Percentiles rank a stretch among this genome's conserved stretches.
Conservation (phyloP, 2,329 filamentous ascomycete genomes). For the Alternaria postmessia region DNA sequence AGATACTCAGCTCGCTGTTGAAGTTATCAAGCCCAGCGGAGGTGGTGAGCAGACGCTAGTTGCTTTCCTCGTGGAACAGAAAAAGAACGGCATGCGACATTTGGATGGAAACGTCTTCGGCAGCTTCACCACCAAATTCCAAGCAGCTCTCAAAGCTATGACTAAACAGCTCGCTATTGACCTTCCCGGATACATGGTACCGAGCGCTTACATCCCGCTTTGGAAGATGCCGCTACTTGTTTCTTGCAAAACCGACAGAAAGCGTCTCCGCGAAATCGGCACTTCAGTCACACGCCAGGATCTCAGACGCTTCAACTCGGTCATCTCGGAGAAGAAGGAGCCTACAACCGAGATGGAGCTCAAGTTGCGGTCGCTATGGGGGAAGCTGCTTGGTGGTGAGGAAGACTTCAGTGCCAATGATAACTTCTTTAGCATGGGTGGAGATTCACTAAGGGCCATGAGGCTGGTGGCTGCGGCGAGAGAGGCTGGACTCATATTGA, state of each 20-base stretch:
- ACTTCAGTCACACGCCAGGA: slow-evolving; percentile 42
- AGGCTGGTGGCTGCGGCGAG: slow-evolving; percentile 65
- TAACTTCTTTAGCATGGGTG: slow-evolving; percentile 59
- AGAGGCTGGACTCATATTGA: slow-evolving; percentile 58
- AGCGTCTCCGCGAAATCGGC: slow-evolving; percentile 46
- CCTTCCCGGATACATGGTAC: slow-evolving; percentile 49
- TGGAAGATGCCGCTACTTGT: slow-evolving; percentile 49
- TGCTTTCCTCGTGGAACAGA: slow-evolving; percentile 46
- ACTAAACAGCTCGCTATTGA: slow-evolving; percentile 38
- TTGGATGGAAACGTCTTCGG: slow-evolving; percentile 44
- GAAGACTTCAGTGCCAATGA: slow-evolving; percentile 45
- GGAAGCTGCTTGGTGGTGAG: slow-evolving; percentile 43
- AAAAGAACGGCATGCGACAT: slow-evolving; percentile 37
- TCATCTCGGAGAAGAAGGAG: slow-evolving; percentile 55
- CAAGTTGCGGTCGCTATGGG: slow-evolving; percentile 41
- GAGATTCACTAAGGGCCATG: slow-evolving; percentile 62
- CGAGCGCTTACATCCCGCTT: slow-evolving; percentile 46
- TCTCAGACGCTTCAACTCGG: slow-evolving; percentile 42
- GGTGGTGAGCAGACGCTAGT: slow-evolving; percentile 44
- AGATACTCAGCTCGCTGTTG: slow-evolving; percentile 55
- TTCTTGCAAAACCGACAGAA: slow-evolving; percentile 48
- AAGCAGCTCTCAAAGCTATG: slow-evolving; percentile 38
- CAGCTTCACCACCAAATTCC: slow-evolving; percentile 43
- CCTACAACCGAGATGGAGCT: slow-evolving; percentile 43
- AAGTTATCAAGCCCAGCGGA: slow-evolving; percentile 56